A percentile compares a stretch with the other conserved stretches of the same genome.
phyloP scores from a whole-genome alignment of 2,329 filamentous ascomycete species.

The Beauveria rudraprayagi region DNA sequence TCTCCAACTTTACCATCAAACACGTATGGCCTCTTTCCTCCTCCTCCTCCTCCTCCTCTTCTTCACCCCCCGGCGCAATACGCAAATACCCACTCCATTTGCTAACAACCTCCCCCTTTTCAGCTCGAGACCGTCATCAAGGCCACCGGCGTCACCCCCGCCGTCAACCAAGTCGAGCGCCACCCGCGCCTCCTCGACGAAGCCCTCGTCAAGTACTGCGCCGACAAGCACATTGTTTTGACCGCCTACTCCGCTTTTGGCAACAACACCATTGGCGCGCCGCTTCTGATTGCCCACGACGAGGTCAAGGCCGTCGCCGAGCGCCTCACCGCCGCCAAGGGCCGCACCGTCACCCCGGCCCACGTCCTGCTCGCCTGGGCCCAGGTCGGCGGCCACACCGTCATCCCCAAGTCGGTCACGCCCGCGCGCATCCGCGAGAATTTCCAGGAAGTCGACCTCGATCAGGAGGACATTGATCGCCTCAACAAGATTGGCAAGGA shows the following conservation, averaged over 20 bases:
- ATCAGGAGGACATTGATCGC: constrained; percentile 48
- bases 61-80: no score
- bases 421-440: constrained; percentile 60
- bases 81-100: not conserved
- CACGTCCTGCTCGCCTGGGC: constrained; percentile 50
- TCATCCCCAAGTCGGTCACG: constrained; percentile 70
- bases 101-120: not conserved
- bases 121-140: constrained; percentile 47
- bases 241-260: constrained; percentile 56
- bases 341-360: constrained; percentile 32
- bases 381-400: constrained; percentile 52
- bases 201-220: constrained; percentile 50
- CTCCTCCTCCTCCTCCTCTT: no score
- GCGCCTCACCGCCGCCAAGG: constrained; percentile 26
- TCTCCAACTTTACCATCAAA: constrained; percentile 65
- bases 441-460: constrained; percentile 58
- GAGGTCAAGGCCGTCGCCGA: constrained; percentile 50
- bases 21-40: constrained; percentile 21
- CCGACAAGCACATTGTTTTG: constrained; percentile 55
- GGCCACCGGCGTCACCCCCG: constrained; percentile 48
- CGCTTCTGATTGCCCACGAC: constrained; percentile 50
- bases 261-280: constrained; percentile 34
- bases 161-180: constrained; percentile 62
- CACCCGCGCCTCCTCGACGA: constrained; percentile 55
- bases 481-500: constrained; percentile 52